Base-by-base conservation (phyloP, 352 stramenopile genomes). In the Phytophthora podocarpi region DNA sequence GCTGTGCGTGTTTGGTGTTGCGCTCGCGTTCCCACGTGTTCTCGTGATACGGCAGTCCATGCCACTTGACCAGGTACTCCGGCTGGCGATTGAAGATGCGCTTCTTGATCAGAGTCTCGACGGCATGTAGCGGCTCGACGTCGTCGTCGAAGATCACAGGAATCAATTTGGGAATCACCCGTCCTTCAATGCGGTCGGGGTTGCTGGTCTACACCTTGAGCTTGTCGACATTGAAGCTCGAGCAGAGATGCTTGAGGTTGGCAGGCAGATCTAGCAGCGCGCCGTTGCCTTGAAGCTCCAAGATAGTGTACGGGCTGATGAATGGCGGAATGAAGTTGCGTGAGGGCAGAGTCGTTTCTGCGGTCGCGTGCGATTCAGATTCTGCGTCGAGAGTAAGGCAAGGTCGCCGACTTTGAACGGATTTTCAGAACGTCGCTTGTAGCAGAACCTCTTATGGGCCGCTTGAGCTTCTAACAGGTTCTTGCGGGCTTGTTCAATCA, bases 171-270 rank as follows among this genome's bases (percentile, higher is more conserved):
- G 42, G 45, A 20, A 68, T 63, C 35, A 30, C 50, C 24, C 39
- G 48, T 2, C 41, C 36, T 0, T 2, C 28, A 15, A 56, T 51
- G 9, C 27, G 37, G 23, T 53, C 40, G 1, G 49, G 37, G 32
- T 46, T 60, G 40, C 51, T 60, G 20, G 2, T 52, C 15, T 52
- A 60, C 1, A 52, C 51, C 39, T 51, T 60, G 28, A 51, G 21
- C 47, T 66, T 53, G 47, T 52, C 39, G 21, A 66, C 46, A 34
- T 58, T 51, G 28, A 59, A 66, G 35, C 37, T 31, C 5, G 39
- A 48, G 21, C 31, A 59, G 5, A 51, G 3, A 11, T 42, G 23
- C 16, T 54, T 46, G 2, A 55, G 12, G 18, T 55, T 62, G 1
- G 54, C 41, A 2, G 23, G 42, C 10, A 61, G 52, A 15, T 61